These are phyloP conservation scores for Metarhizium sp. DNA, from an alignment of 2,329 filamentous ascomycete genomes.

Conservation along the genomic window DNA sequence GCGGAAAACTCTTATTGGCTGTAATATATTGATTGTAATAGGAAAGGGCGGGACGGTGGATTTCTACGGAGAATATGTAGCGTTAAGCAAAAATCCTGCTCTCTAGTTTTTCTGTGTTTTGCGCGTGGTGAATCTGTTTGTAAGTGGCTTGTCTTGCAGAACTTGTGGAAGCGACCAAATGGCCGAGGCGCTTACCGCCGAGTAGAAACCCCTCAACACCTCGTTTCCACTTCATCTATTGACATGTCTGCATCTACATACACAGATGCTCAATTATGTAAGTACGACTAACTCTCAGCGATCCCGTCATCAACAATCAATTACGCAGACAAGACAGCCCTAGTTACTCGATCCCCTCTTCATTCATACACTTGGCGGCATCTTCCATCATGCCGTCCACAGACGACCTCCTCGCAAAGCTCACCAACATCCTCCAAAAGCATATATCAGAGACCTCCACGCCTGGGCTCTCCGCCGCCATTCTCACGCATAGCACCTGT, in stretches of 20 bases:
- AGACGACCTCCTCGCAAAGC: background rate
- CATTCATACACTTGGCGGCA: too few relatives aligned
- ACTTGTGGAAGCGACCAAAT: too few relatives aligned
- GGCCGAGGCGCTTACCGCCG: background rate
- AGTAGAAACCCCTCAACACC: too few relatives aligned
- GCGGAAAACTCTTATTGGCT: background rate
- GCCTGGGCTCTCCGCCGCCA: slow-evolving; percentile 7
- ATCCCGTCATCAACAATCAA: too few relatives aligned
- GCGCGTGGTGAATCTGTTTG: background rate
- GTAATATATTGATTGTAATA: slow-evolving; percentile 1
- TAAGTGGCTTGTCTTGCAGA: background rate
- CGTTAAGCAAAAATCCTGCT: background rate
- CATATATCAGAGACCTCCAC: background rate
- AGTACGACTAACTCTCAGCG: too few relatives aligned
- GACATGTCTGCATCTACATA: too few relatives aligned
- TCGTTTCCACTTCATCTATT: too few relatives aligned
- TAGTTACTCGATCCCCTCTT: too few relatives aligned
- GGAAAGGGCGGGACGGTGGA: background rate
- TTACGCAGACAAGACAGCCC: too few relatives aligned
- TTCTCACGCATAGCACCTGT: background rate
- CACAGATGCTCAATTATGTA: too few relatives aligned
- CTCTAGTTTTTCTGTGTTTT: background rate
- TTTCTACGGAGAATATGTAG: background rate
- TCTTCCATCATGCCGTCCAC: background rate
- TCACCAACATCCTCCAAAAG: background rate